These are phyloP conservation scores for Apiotrichum mycotoxinovorans DNA, from an alignment of 1,284 basidiomycete species.

Conservation along the genomic window DNA sequence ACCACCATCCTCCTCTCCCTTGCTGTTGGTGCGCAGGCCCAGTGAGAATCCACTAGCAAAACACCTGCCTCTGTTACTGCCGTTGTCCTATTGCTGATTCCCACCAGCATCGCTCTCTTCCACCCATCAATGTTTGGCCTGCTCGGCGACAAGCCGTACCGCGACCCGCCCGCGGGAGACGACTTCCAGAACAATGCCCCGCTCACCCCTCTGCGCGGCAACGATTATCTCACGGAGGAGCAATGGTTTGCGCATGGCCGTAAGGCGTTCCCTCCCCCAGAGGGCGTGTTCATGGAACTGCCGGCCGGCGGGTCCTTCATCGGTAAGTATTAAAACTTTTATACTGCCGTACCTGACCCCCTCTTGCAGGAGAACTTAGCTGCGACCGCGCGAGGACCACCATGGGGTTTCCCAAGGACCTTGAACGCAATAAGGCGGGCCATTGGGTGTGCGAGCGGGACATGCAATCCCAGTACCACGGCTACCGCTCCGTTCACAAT, in stretches of 20 bases:
- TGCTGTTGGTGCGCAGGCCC: no score
- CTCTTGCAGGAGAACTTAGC: conserved; percentile 6
- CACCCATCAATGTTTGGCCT: conserved; percentile 13
- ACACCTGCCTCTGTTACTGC: no score
- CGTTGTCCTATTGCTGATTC: no score
- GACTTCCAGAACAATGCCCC: not conserved
- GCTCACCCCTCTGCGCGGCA: not conserved
- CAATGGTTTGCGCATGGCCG: conserved; percentile 62
- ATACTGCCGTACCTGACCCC: no score
- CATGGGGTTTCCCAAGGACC: not conserved
- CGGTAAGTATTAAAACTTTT: no score
- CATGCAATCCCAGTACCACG: not conserved
- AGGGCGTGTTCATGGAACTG: conserved; percentile 9
- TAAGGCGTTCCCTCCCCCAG: conserved; percentile 14
- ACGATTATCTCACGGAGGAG: not conserved
- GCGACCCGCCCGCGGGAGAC: not conserved
- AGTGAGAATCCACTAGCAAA: no score
- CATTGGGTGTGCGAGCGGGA: not conserved
- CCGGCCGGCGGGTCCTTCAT: not conserved
- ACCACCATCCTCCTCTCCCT: no score
- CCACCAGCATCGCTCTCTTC: not conserved
- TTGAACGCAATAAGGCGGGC: no score
- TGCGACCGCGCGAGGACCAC: conserved; percentile 8
- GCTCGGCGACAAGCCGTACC: not conserved
- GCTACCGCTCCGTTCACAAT: not conserved